Conservation (phyloP, 1,139 yeast species). For the Pneumocystis oryctolagi region DNA sequence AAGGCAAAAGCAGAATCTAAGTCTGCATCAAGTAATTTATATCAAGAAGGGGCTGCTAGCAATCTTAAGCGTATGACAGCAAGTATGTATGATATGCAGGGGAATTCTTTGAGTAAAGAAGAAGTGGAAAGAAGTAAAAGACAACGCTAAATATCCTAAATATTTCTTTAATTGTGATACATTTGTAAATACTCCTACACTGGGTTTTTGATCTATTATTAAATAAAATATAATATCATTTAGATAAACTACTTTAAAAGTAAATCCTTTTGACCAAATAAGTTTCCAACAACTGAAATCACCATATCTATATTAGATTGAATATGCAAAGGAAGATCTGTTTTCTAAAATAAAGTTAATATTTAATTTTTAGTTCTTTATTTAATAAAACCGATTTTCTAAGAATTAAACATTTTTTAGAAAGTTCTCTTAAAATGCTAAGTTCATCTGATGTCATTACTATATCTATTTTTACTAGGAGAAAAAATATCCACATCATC, state of each 20-base stretch:
- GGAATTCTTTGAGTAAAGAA: neutral
- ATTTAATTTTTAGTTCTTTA: neutral
- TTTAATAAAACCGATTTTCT: conserved; percentile 12
- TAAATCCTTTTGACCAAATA: conserved; percentile 27
- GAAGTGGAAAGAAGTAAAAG: neutral
- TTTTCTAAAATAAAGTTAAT: conserved; percentile 5
- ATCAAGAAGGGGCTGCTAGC: conserved; percentile 54
- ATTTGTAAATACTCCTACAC: neutral
- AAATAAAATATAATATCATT: neutral
- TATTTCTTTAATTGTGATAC: neutral
- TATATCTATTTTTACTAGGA: conserved; percentile 28
- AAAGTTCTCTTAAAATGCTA: conserved; percentile 28
- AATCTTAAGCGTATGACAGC: conserved; percentile 46
- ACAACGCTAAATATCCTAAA: neutral
- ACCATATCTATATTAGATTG: conserved; percentile 20
- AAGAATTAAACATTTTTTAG: conserved; percentile 27
- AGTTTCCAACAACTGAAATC: conserved; percentile 21
- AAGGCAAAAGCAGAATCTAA: conserved; percentile 48
- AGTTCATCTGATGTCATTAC: conserved; percentile 27
- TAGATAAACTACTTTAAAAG: conserved; percentile 10
- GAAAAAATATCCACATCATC: conserved; percentile 28
- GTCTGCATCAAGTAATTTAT: conserved; percentile 45
- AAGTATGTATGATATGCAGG: conserved; percentile 1
- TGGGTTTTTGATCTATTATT: conserved; percentile 1
- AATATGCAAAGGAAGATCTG: conserved; percentile 18